Conservation (phyloP, 352 stramenopile genomes). For the Phytophthora lateralis region DNA sequence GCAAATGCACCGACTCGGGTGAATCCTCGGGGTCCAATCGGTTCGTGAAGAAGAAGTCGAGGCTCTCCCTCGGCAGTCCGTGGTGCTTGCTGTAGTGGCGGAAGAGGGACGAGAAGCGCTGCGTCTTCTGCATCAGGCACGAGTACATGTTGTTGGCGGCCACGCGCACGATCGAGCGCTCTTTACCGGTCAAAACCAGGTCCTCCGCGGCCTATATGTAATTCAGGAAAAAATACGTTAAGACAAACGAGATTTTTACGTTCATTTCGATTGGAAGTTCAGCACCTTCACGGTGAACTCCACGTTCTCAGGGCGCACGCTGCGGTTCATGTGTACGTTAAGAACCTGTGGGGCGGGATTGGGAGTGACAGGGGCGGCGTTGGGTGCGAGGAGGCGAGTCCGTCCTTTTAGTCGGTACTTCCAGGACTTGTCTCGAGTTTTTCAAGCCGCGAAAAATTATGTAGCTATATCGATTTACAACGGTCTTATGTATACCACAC, state of each 20-base stretch:
- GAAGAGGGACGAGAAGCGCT: constrained; percentile 97
- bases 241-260: not conserved
- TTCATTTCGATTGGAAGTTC: too few relatives aligned
- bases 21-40: constrained; percentile 82
- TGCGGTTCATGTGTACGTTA: constrained; percentile 64
- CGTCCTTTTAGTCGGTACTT: not conserved
- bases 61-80: constrained; percentile 94
- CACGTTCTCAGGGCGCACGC: constrained; percentile 91
- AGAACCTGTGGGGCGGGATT: not conserved
- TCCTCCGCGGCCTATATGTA: constrained; percentile 74
- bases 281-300: constrained; percentile 95
- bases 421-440: not conserved
- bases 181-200: constrained; percentile 75
- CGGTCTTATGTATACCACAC: not conserved
- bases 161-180: constrained; percentile 85
- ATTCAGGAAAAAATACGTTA: constrained; percentile 1
- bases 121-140: constrained; percentile 98
- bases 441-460: too few relatives aligned
- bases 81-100: constrained; percentile 99
- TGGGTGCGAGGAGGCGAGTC: not conserved
- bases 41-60: constrained; percentile 98
- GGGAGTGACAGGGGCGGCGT: not conserved
- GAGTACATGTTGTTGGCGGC: constrained; percentile 90
- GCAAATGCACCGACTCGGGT: constrained; percentile 83
- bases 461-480: not conserved